Evolutionary conservation across 768 basidiomycete genomes (phyloP).

Genomic region (Mycena leptocephala): DNA sequence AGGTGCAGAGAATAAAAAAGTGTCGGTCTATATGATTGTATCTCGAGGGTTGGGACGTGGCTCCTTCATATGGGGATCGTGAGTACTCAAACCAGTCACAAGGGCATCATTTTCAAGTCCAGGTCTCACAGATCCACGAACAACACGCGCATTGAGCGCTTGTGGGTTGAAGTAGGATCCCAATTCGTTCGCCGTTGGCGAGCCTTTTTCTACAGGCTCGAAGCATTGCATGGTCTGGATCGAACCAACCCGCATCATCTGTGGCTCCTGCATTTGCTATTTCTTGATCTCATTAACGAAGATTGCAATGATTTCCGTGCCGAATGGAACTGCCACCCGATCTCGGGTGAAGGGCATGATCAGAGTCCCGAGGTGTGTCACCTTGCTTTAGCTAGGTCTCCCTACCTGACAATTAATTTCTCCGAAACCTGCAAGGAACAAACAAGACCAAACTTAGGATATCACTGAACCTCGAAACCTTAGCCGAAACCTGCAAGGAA

Average conservation of each 20-base stretch:
- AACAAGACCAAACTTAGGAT: no score
- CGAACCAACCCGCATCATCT: neutral
- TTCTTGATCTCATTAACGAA: slow-evolving; percentile 14
- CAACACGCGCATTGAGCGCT: slow-evolving; percentile 17
- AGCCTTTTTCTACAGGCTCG: slow-evolving; percentile 22
- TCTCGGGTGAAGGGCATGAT: slow-evolving; percentile 37
- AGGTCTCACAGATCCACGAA: neutral
- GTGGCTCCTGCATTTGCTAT: slow-evolving; percentile 23
- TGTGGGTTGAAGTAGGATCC: slow-evolving; percentile 27
- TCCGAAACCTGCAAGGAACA: no score
- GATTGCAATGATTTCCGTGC: slow-evolving; percentile 30
- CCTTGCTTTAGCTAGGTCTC: neutral
- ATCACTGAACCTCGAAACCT: no score
- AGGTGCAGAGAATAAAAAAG: slow-evolving; percentile 45
- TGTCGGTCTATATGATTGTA: slow-evolving; percentile 44
- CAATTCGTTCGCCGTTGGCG: slow-evolving; percentile 20
- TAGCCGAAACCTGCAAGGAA: no score
- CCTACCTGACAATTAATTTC: no score
- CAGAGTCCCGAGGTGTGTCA: slow-evolving; percentile 13
- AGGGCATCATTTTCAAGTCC: slow-evolving; percentile 19
- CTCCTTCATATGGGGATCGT: slow-evolving; percentile 9
- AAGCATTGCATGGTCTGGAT: slow-evolving; percentile 3
- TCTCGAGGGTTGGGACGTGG: slow-evolving; percentile 34
- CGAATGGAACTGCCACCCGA: slow-evolving; percentile 32
- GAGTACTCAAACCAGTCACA: slow-evolving; percentile 22